Evolutionary conservation across 768 basidiomycete genomes (phyloP), one percentile per base, ranked within the genome.

Genomic region (Trametes cingulata): DNA sequence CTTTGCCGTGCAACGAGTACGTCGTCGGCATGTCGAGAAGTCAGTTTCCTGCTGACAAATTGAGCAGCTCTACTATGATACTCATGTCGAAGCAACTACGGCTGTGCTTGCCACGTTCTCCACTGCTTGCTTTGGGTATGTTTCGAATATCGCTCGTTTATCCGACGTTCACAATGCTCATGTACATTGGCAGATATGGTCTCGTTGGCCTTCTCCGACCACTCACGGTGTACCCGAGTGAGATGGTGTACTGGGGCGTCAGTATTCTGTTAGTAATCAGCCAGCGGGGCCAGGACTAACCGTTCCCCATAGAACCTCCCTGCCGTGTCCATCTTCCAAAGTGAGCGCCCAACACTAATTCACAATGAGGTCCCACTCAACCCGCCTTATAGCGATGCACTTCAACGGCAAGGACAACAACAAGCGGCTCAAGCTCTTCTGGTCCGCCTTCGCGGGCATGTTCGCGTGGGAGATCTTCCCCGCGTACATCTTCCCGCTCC

Each of bases 21-120:
- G 73, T 65, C 22, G 14, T 46, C 13, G 1, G 47, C 25, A 3
- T 15, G 10, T 68, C 61, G 20, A 19, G 24, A 56, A 35, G 33
- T 6, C 20, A 29, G 6, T 22, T 17, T 13, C 42, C 8, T 24
- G 36, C 43, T 45, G 43, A 45, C 27, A 12, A 25, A 40, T n/a
- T 43, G 19, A 40, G 4, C 52, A 85, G 83, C 77, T 87, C 1
- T 87, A 82, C 67, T 88, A 86, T 66, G 74, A 82, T 60, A 82
- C 82, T 3, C 72, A 83, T 35, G 81, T 86, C 2, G 74, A 76
- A 45, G 80, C 83, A 0, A 75, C 79, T 0, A 84, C 83, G 2
- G 84, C 84, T 7, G 73, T 86, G 29, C 77, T 88, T 9, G 82
- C 83, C 0, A 86, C 84, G 0, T 86, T 86, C 70, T 86, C 84